A percentile compares a stretch with the other conserved stretches of the same genome.
Evolutionary conservation across 306 rosid species (phyloP).

Genomic region (Potentilla sterilis): DNA sequence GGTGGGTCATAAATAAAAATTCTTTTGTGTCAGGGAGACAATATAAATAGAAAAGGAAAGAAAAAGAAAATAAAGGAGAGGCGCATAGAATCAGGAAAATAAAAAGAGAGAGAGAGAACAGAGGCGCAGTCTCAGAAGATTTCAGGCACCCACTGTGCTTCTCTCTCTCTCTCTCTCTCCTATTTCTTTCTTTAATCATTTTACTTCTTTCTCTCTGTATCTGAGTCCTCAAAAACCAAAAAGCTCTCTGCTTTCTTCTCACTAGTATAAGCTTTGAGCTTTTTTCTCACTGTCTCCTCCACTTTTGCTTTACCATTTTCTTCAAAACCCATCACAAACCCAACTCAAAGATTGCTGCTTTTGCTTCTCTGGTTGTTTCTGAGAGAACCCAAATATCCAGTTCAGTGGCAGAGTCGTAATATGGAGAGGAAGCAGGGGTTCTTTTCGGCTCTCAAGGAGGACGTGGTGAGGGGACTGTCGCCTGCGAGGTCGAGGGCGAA

Average conservation of each 20-base stretch:
- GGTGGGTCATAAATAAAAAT: neutral
- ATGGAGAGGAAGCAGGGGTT: slow-evolving; percentile 95
- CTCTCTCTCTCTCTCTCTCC: neutral
- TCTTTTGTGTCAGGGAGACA: neutral
- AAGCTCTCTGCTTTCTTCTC: neutral
- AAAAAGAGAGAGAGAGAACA: neutral
- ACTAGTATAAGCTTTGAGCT: neutral
- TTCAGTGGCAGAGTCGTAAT: slow-evolving; percentile 8
- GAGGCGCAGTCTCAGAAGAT: neutral
- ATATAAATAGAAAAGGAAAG: neutral
- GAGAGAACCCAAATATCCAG: neutral
- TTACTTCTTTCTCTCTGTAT: neutral
- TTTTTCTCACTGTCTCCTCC: slow-evolving; percentile 29
- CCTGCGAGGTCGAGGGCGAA: slow-evolving; percentile 78
- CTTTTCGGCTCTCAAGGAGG: slow-evolving; percentile 74
- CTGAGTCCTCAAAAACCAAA: slow-evolving; percentile 7
- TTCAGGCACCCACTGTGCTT: neutral
- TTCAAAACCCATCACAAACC: neutral
- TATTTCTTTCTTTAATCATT: slow-evolving; percentile 11
- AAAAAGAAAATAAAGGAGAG: neutral
- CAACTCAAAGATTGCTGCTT: neutral
- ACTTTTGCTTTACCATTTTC: neutral
- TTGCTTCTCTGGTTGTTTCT: neutral
- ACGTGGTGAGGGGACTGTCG: slow-evolving; percentile 81
- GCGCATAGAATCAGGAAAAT: slow-evolving; percentile 13